Evolutionary conservation across 371 early-diverging fungal species (phyloP).

Genomic region (Mortierella sp.): DNA sequence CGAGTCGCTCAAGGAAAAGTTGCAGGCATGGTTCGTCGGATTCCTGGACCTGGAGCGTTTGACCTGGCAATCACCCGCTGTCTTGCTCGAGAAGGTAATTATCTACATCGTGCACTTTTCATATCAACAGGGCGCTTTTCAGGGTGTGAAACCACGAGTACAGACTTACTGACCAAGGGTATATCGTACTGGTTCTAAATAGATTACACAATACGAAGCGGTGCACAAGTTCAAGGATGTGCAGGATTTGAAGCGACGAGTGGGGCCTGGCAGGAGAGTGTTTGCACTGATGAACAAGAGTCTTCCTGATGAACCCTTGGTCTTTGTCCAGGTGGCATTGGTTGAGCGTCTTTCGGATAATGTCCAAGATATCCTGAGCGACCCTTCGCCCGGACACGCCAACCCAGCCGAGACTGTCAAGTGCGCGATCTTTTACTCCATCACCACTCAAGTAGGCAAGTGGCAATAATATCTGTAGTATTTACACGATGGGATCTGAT

Average conservation of each 20-base stretch:
- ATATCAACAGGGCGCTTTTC: background rate
- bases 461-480: background rate
- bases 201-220: slow-evolving; percentile 84
- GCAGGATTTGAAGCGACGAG: slow-evolving; percentile 83
- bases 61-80: slow-evolving; percentile 85
- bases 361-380: slow-evolving; percentile 74
- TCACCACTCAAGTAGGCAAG: slow-evolving; percentile 83
- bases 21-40: slow-evolving; percentile 78
- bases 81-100: slow-evolving; percentile 80
- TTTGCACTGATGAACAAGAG: slow-evolving; percentile 85
- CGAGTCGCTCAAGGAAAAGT: slow-evolving; percentile 69
- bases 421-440: slow-evolving; percentile 91
- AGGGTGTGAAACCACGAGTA: background rate
- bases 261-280: slow-evolving; percentile 82
- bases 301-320: slow-evolving; percentile 81
- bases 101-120: too few relatives aligned
- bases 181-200: background rate
- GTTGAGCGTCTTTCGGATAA: slow-evolving; percentile 68
- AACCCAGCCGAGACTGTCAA: slow-evolving; percentile 57
- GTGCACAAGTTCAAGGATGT: slow-evolving; percentile 86
- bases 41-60: slow-evolving; percentile 80
- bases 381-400: slow-evolving; percentile 59
- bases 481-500: background rate
- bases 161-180: background rate
- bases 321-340: slow-evolving; percentile 87